Conservation (phyloP, 495 filamentous ascomycete species). For the Cryomyces minteri region DNA sequence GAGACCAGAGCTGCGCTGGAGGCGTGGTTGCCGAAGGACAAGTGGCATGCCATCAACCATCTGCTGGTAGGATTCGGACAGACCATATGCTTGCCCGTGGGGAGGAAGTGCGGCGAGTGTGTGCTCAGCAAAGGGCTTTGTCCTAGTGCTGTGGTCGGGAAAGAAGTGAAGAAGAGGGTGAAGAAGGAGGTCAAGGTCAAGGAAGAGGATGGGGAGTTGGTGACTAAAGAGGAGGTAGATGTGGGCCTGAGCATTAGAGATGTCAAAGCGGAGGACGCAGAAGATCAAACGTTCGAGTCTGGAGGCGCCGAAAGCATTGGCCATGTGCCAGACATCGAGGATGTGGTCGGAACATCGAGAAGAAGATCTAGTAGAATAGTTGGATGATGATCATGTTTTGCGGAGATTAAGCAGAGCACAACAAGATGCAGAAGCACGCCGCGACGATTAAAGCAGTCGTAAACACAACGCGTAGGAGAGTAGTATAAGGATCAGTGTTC, state of each 20-base stretch:
- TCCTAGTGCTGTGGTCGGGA: constrained; percentile 39
- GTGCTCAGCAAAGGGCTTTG: constrained; percentile 61
- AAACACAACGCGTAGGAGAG: too few species aligned
- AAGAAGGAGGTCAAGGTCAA: constrained; percentile 7
- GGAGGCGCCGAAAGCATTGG: too few species aligned
- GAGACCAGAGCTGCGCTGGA: constrained; percentile 64
- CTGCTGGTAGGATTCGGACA: constrained; percentile 84
- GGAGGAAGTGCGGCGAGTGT: constrained; percentile 67
- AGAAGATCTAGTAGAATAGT: too few species aligned
- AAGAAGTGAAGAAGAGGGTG: constrained; percentile 13
- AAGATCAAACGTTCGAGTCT: too few species aligned
- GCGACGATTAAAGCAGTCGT: too few species aligned
- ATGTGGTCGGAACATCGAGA: too few species aligned
- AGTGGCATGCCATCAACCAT: constrained; percentile 91
- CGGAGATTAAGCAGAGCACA: too few species aligned
- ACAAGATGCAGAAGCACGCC: too few species aligned
- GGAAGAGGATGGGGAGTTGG: constrained; percentile 1
- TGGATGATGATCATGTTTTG: too few species aligned
- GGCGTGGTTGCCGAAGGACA: constrained; percentile 68
- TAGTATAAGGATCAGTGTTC: too few species aligned
- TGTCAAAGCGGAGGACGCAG: background rate
- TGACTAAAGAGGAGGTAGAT: constrained; percentile 1
- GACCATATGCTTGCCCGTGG: constrained; percentile 68
- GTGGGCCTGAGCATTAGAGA: background rate
- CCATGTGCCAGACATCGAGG: too few species aligned